Evolutionary conservation across 2,329 filamentous ascomycete genomes (phyloP).

Genomic region (Fusarium lateritium): DNA sequence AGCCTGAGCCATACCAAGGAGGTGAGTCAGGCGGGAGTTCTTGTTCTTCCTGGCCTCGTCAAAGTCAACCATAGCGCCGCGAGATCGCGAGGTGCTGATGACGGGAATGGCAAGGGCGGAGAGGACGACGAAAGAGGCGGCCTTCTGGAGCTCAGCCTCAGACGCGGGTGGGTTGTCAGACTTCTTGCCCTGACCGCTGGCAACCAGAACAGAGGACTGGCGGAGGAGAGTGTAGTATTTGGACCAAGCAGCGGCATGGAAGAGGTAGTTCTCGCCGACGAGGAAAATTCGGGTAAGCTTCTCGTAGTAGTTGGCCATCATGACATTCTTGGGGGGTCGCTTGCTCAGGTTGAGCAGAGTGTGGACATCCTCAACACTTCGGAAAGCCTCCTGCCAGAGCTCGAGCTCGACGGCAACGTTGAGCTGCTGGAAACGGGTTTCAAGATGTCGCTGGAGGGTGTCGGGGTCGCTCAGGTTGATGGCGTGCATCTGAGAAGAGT

Average conservation of each 20-base stretch:
- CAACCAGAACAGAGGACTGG: slow-evolving; percentile 86
- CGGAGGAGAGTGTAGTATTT: slow-evolving; percentile 97
- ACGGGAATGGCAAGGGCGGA: slow-evolving; percentile 98
- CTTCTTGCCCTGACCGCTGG: slow-evolving; percentile 90
- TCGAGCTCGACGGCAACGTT: slow-evolving; percentile 98
- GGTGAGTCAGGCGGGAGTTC: slow-evolving; percentile 95
- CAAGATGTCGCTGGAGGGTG: slow-evolving; percentile 95
- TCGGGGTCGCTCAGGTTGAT: slow-evolving; percentile 99
- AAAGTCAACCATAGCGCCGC: slow-evolving; percentile 95
- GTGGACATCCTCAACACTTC: slow-evolving; percentile 98
- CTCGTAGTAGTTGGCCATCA: slow-evolving; percentile 99
- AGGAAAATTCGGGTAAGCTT: slow-evolving; percentile 99
- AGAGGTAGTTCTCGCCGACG: slow-evolving; percentile 98
- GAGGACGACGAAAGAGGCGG: slow-evolving; percentile 94
- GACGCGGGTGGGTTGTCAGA: slow-evolving; percentile 92
- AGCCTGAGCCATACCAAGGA: slow-evolving; percentile 91
- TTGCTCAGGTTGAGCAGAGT: slow-evolving; percentile 98
- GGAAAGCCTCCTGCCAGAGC: slow-evolving; percentile 99
- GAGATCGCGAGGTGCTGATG: slow-evolving; percentile 97
- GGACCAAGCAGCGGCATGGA: slow-evolving; percentile 98
- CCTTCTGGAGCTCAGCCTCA: slow-evolving; percentile 92
- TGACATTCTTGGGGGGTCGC: slow-evolving; percentile 96
- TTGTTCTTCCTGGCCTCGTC: slow-evolving; percentile 99
- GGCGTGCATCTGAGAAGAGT: slow-evolving; percentile 98
- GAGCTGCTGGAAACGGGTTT: slow-evolving; percentile 98